These are phyloP conservation scores for Colletotrichum acutatum DNA, from an alignment of 2,329 filamentous ascomycete species.

Conservation along the genomic window DNA sequence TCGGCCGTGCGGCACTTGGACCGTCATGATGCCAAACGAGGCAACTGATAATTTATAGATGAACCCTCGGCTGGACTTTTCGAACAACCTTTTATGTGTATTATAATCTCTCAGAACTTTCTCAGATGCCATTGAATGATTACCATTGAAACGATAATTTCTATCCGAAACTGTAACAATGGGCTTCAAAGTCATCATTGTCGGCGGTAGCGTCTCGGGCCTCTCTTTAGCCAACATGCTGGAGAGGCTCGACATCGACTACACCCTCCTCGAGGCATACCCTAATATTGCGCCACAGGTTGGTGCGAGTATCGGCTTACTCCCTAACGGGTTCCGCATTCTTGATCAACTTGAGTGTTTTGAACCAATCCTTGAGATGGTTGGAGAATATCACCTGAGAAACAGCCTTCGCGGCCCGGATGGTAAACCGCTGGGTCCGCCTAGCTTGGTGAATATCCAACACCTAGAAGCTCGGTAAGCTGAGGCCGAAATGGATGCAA, in stretches of 20 bases:
- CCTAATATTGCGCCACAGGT: conserved; percentile 53
- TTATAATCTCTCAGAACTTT: no score
- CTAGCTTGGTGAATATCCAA: background rate
- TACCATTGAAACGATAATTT: no score
- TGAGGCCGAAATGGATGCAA: fast-evolving
- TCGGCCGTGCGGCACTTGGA: no score
- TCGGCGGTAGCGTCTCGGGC: conserved; percentile 60
- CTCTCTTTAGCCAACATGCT: conserved; percentile 49
- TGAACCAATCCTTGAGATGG: conserved; percentile 40
- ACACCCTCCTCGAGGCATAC: conserved; percentile 58
- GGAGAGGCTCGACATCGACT: conserved; percentile 57
- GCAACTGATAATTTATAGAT: no score
- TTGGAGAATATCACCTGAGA: conserved; percentile 30
- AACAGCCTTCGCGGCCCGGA: conserved; percentile 1
- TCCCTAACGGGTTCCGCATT: conserved; percentile 54
- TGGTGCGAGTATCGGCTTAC: conserved; percentile 59
- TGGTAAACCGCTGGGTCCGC: conserved; percentile 37
- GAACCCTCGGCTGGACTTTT: no score
- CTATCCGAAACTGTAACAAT: conserved; percentile 1
- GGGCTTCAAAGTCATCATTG: conserved; percentile 55
- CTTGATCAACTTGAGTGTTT: conserved; percentile 58
- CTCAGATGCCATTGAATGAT: no score
- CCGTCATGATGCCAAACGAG: no score
- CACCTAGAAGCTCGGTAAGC: conserved; percentile 18
- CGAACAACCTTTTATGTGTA: no score